These are phyloP conservation scores for Globisporangium nodosum DNA, from an alignment of 352 stramenopile genomes.

Conservation along the genomic window DNA sequence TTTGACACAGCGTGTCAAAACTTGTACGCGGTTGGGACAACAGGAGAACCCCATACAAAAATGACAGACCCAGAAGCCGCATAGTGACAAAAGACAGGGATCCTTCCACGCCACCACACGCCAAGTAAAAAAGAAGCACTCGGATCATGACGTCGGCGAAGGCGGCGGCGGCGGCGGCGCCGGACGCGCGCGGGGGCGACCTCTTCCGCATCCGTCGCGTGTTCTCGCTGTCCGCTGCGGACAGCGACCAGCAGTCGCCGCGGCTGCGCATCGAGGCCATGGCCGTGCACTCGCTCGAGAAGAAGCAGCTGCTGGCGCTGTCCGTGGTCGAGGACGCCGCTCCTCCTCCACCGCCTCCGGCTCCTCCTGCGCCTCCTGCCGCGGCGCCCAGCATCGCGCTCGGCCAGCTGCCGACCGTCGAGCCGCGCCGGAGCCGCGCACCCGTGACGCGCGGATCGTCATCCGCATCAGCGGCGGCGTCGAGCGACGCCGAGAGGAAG, in stretches of 20 bases:
- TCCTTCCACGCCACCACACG: too few relatives aligned
- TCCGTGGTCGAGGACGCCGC: conserved; percentile 22
- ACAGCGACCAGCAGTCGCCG: background rate
- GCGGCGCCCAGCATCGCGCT: conserved; percentile 14
- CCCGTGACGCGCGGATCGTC: background rate
- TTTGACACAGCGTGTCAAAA: too few relatives aligned
- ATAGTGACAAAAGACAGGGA: too few relatives aligned
- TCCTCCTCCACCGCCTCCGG: background rate
- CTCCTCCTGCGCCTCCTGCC: background rate
- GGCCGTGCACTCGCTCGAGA: conserved; percentile 63
- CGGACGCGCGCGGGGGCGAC: conserved; percentile 33
- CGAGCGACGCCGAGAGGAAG: background rate
- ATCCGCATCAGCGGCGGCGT: background rate
- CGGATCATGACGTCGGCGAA: background rate
- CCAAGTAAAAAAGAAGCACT: background rate
- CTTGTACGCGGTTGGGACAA: too few relatives aligned
- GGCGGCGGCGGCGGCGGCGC: background rate
- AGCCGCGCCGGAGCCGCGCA: conserved; percentile 9
- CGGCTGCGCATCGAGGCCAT: conserved; percentile 44
- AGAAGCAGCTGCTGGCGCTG: conserved; percentile 71
- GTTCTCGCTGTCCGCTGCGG: conserved; percentile 22
- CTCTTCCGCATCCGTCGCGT: conserved; percentile 78
- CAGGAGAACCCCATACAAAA: too few relatives aligned
- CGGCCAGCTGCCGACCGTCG: conserved; percentile 10
- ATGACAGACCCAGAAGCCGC: too few relatives aligned